Evolutionary conservation across 805 yeast genomes (phyloP).

Genomic region (Clavispora fructus): DNA sequence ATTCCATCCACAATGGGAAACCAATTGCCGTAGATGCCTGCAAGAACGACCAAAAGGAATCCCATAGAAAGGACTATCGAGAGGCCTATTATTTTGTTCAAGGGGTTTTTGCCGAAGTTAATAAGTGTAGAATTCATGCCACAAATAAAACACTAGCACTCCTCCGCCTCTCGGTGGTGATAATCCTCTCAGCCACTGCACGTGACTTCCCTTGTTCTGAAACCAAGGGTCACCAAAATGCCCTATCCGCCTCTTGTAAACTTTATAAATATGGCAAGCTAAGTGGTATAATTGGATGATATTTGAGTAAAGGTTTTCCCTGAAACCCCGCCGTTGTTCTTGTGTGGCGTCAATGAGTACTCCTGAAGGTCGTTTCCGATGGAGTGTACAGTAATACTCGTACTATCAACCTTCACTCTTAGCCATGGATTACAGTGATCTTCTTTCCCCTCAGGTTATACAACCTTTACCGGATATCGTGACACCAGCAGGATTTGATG

Average conservation of each 20-base stretch:
- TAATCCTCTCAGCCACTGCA: background rate
- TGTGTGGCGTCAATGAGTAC: background rate
- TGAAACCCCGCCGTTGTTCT: background rate
- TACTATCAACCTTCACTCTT: background rate
- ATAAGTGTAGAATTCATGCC: constrained; percentile 13
- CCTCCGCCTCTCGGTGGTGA: background rate
- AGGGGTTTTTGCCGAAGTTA: constrained; percentile 40
- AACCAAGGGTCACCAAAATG: too few species aligned
- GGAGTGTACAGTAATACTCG: background rate
- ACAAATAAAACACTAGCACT: background rate
- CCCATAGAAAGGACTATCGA: constrained; percentile 83
- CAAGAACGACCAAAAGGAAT: constrained; percentile 77
- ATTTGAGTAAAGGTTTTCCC: too few species aligned
- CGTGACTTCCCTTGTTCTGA: background rate
- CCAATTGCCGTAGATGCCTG: constrained; percentile 88
- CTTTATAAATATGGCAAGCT: too few species aligned
- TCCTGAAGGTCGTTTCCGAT: background rate
- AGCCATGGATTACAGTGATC: constrained; percentile 9
- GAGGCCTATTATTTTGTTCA: constrained; percentile 72
- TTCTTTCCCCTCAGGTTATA: constrained; percentile 7
- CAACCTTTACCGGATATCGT: constrained; percentile 6
- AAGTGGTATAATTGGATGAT: too few species aligned
- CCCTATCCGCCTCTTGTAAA: too few species aligned
- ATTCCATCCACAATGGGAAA: constrained; percentile 69
- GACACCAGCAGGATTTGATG: constrained; percentile 18